Evolutionary conservation across 2,329 filamentous ascomycete genomes (phyloP), one percentile per base, ranked within the genome.

Genomic region (Metarhizium album): DNA sequence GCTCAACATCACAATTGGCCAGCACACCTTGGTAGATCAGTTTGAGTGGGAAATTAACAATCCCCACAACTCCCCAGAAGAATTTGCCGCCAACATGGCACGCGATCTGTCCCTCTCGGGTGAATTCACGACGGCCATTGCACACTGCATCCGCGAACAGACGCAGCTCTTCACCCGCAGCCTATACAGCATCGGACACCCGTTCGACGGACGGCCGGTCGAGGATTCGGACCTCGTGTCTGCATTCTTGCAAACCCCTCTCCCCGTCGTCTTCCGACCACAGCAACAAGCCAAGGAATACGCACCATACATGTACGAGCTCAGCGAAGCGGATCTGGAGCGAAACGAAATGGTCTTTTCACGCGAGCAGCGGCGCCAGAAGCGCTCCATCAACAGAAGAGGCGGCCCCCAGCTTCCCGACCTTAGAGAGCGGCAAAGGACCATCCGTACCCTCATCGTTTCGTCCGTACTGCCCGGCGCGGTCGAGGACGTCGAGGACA

Each of bases 31-130:
- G 24, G 85, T 96, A 35, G 93, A 98, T 62, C 93, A 97, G 65
- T 97, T 98, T 55, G 93, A 98, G 68, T 98, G 93, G 93, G 93
- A 98, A 60, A 90, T 97, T 64, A 97, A 97, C 69, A 94, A 95
- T 65, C 86, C 90, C 0, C 73, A 85, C 50, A 98, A 98, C 66
- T 94, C 87, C 0, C 90, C 93, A 2, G 93, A 98, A 69, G 89
- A 95, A 52, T 98, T 98, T 66, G 93, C 93, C 24, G 75, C 80
- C 54, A 84, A 84, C 64, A 95, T 97, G 88, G 83, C 90, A 0
- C 81, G 83, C 53, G 93, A 98, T 62, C 76, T 98, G 24, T 90
- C 90, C 4, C 77, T 98, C 18, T 89, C 88, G 1, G 93, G 93
- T 56, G 93, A 98, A 67, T 98, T 98, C 62, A 90, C 89, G 2